Percentiles rank a stretch among this genome's conserved stretches.
Evolutionary conservation across 2,329 filamentous ascomycete species (phyloP).

Genomic region (Aspergillus fischeri): DNA sequence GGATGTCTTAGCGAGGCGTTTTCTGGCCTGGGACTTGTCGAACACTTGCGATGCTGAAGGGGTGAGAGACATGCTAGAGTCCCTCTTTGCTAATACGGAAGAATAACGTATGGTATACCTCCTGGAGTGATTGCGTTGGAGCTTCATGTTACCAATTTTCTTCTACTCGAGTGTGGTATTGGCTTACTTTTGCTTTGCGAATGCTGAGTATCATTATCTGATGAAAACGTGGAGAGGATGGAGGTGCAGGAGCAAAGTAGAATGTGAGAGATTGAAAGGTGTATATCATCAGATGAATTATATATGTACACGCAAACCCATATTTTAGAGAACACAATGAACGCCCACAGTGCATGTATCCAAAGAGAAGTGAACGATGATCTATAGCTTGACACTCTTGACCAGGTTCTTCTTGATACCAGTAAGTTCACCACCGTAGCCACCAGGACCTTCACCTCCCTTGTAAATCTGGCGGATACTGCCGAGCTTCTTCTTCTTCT

Average conservation of each 20-base stretch:
- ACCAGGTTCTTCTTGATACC: constrained; percentile 93
- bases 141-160: neutral
- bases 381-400: constrained; percentile 85
- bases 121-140: neutral
- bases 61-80: constrained; percentile 6
- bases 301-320: constrained; percentile 22
- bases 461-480: constrained; percentile 84
- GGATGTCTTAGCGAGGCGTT: constrained; percentile 16
- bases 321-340: constrained; percentile 17
- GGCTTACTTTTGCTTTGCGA: neutral
- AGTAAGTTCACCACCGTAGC: constrained; percentile 86
- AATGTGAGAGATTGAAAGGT: neutral
- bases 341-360: constrained; percentile 16
- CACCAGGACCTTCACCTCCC: constrained; percentile 75
- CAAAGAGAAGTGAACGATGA: constrained; percentile 8
- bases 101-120: constrained; percentile 2
- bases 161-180: neutral
- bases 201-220: neutral
- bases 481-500: constrained; percentile 94
- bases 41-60: neutral
- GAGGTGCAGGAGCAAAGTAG: neutral
- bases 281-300: constrained; percentile 10
- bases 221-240: neutral
- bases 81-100: constrained; percentile 1
- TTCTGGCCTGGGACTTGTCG: constrained; percentile 14